phyloP scores from a whole-genome alignment of 2,329 filamentous ascomycete genomes.

The Fusarium proliferatum region DNA sequence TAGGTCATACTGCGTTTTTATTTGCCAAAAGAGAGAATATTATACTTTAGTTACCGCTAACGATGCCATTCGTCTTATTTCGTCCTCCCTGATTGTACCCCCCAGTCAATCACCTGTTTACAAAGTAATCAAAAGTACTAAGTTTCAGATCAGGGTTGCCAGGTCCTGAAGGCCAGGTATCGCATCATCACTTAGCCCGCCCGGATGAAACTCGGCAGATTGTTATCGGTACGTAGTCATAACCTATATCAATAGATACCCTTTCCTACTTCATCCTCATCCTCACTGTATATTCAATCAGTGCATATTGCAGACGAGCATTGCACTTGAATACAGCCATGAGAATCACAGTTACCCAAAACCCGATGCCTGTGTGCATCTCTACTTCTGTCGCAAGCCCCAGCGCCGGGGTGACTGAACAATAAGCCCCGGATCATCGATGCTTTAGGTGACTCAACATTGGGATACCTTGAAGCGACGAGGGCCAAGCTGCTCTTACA shows the following conservation, averaged over 20 bases:
- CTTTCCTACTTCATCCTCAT: constrained; percentile 20
- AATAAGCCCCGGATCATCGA: constrained; percentile 50
- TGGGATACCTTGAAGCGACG: constrained; percentile 34
- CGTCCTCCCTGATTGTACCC: background rate
- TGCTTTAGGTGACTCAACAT: constrained; percentile 42
- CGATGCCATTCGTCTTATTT: constrained; percentile 15
- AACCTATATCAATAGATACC: constrained; percentile 25
- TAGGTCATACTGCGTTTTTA: constrained; percentile 40
- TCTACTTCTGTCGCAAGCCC: constrained; percentile 56
- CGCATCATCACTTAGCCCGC: constrained; percentile 42
- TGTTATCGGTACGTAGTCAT: constrained; percentile 32
- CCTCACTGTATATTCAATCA: constrained; percentile 27
- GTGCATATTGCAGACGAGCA: constrained; percentile 37
- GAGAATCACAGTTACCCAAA: constrained; percentile 13
- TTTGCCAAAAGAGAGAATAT: constrained; percentile 33
- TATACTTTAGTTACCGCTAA: constrained; percentile 7
- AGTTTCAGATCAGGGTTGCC: background rate
- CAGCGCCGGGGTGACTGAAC: constrained; percentile 61
- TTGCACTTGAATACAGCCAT: constrained; percentile 37
- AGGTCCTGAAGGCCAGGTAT: constrained; percentile 17
- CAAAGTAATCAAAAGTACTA: background rate
- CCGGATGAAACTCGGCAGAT: constrained; percentile 43
- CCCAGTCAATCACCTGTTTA: background rate
- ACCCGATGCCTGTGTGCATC: constrained; percentile 37
- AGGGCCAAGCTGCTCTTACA: constrained; percentile 31